Conservation (phyloP, 2,329 filamentous ascomycete genomes). For the Graphilbum fragrans region DNA sequence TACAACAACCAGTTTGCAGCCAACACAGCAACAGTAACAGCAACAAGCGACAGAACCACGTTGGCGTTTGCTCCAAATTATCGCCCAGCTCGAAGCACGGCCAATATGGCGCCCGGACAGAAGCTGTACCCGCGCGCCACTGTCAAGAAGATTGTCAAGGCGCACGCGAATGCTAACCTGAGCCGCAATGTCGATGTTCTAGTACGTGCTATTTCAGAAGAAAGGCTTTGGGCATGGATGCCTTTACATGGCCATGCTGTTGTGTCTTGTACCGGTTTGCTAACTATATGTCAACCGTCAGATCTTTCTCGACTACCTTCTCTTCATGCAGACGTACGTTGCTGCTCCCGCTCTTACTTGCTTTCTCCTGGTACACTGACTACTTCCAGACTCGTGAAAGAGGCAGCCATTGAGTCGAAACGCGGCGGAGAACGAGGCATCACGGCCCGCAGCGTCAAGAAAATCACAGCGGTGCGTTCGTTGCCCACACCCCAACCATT, state of each 20-base stretch:
- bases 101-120: slow-evolving; percentile 46
- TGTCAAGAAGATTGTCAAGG: slow-evolving; percentile 82
- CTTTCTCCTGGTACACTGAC: background rate
- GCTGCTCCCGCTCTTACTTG: background rate
- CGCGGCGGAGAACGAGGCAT: slow-evolving; percentile 61
- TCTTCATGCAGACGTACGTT: slow-evolving; percentile 60
- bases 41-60: background rate
- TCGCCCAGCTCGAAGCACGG: background rate
- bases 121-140: slow-evolving; percentile 76
- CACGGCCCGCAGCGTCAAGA: slow-evolving; percentile 64
- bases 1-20: too few relatives aligned
- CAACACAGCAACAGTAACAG: background rate
- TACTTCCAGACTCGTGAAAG: slow-evolving; percentile 55
- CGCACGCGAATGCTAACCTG: slow-evolving; percentile 66
- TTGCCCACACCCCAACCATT: background rate
- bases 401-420: slow-evolving; percentile 66
- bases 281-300: slow-evolving; percentile 26
- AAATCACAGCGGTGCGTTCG: slow-evolving; percentile 57
- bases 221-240: background rate
- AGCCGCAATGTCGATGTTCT: slow-evolving; percentile 80
- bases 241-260: background rate
- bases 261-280: background rate
- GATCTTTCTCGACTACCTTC: slow-evolving; percentile 75
- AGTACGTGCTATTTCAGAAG: slow-evolving; percentile 40
- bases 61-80: too few relatives aligned